Evolutionary conservation across 768 basidiomycete genomes (phyloP), one percentile per base, ranked within the genome.

Genomic region (Mycena leptocephala): DNA sequence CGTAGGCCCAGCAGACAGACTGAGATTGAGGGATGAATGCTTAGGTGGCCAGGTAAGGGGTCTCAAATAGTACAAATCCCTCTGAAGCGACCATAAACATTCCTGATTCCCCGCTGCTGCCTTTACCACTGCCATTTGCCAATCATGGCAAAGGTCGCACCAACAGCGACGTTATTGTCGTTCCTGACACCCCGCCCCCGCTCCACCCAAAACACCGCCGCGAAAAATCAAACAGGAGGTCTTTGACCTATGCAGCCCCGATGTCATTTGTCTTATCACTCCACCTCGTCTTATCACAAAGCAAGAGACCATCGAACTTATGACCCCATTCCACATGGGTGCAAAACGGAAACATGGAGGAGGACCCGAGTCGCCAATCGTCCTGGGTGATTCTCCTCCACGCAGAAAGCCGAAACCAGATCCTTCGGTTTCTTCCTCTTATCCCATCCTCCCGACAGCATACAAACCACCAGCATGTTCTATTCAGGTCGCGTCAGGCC

Each of bases 281-380:
- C 53, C 58, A 26, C 56, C 70, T 11, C 70, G 30, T 30, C 61
- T 62, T 20, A 56, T 56, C 3, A 70, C 56, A 9, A 58, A 70
- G 41, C 7, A 70, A 24, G 68, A 70, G 16, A 32, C 61, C 48
- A 28, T 53, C 0, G 70, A 71, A 16, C 61, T 71, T 22, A 28
- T 46, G 6, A 70, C 32, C 22, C 70, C 70, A 9, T 39, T 70
- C 22, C 58, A 41, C 5, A 10, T 30, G 4, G n/a, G 58, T 8
- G 48, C 30, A 32, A 70, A 70, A 30, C 70, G 70, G 11, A 18
- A 5, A 5, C n/a, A n/a, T n/a, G n/a, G n/a, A n/a, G n/a, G n/a
- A n/a, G n/a, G n/a, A n/a, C n/a, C n/a, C n/a, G n/a, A n/a, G n/a
- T 22, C 14, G 32, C 32, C n/a, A 11, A 62, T 62, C 7, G 37